Evolutionary conservation across 371 early-diverging fungal species (phyloP).

Genomic region (Lichtheimia ornata): DNA sequence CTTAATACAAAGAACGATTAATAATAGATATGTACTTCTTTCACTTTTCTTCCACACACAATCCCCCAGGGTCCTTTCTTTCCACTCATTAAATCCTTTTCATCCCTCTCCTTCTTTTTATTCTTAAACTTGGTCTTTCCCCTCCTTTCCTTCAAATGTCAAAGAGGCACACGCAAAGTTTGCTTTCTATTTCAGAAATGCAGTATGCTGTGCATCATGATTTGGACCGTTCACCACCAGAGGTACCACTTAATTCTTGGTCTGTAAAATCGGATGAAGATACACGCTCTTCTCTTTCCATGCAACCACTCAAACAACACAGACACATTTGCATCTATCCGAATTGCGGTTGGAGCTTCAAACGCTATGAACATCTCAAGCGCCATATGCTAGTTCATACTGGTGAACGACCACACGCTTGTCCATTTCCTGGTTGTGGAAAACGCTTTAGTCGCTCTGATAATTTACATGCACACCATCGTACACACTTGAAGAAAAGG

Average conservation of each 20-base stretch:
- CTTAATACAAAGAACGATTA: conserved; percentile 6
- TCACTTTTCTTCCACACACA: too few species aligned
- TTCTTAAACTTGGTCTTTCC: not conserved
- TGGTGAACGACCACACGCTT: conserved; percentile 58
- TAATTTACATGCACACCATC: conserved; percentile 53
- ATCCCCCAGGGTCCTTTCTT: too few species aligned
- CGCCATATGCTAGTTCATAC: conserved; percentile 69
- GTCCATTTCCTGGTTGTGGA: conserved; percentile 56
- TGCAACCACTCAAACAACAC: conserved; percentile 14
- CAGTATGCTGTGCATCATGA: conserved; percentile 21
- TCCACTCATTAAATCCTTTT: not conserved
- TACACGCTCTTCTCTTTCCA: conserved; percentile 11
- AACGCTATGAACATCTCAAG: conserved; percentile 79
- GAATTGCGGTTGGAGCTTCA: conserved; percentile 55
- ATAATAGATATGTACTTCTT: too few species aligned
- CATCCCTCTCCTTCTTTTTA: conserved; percentile 3
- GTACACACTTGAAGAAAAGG: conserved; percentile 34
- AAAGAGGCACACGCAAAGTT: conserved; percentile 3
- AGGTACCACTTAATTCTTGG: conserved; percentile 12
- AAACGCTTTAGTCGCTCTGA: conserved; percentile 70
- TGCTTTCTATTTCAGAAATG: conserved; percentile 5
- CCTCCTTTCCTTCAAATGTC: conserved; percentile 5
- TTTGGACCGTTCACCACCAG: conserved; percentile 16
- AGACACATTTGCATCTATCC: conserved; percentile 47
- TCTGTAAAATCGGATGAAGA: not conserved